phyloP scores from a whole-genome alignment of 306 rosid genomes.

The Lotus japonicus region DNA sequence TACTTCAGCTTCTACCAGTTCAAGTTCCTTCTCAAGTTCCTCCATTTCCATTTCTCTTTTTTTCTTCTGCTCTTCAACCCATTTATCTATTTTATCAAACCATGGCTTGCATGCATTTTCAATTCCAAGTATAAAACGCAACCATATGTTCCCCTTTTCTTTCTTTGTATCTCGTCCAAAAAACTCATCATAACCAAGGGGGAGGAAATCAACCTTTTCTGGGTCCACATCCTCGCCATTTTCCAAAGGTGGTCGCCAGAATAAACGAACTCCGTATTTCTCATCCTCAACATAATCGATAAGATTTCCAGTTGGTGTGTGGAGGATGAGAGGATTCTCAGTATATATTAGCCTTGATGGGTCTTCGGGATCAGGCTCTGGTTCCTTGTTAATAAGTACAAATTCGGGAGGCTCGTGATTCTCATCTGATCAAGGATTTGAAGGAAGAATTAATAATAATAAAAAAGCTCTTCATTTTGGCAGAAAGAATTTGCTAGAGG shows the following conservation, averaged over 20 bases:
- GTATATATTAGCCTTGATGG: slow-evolving; percentile 64
- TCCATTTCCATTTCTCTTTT: slow-evolving; percentile 45
- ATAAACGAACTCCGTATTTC: slow-evolving; percentile 67
- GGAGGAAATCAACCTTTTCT: slow-evolving; percentile 59
- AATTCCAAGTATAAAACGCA: slow-evolving; percentile 34
- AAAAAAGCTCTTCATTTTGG: not conserved
- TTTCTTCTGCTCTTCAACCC: slow-evolving; percentile 63
- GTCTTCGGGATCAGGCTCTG: slow-evolving; percentile 84
- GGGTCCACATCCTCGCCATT: slow-evolving; percentile 65
- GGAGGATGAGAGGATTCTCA: slow-evolving; percentile 81
- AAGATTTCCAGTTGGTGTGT: slow-evolving; percentile 68
- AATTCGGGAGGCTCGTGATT: slow-evolving; percentile 55
- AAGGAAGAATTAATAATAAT: slow-evolving; percentile 9
- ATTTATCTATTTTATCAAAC: slow-evolving; percentile 48
- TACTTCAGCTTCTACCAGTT: slow-evolving; percentile 69
- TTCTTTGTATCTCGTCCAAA: slow-evolving; percentile 32
- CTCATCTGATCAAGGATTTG: slow-evolving; percentile 53
- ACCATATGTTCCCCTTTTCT: slow-evolving; percentile 26
- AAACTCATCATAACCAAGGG: slow-evolving; percentile 82
- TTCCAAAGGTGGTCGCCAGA: slow-evolving; percentile 81
- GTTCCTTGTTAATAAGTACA: slow-evolving; percentile 71
- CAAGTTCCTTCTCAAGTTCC: slow-evolving; percentile 53
- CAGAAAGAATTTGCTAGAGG: too few relatives aligned
- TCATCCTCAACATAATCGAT: slow-evolving; percentile 83
- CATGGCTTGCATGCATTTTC: slow-evolving; percentile 49